Base-by-base conservation (phyloP, 495 filamentous ascomycete genomes). In the Lasiosphaeria ovina region DNA sequence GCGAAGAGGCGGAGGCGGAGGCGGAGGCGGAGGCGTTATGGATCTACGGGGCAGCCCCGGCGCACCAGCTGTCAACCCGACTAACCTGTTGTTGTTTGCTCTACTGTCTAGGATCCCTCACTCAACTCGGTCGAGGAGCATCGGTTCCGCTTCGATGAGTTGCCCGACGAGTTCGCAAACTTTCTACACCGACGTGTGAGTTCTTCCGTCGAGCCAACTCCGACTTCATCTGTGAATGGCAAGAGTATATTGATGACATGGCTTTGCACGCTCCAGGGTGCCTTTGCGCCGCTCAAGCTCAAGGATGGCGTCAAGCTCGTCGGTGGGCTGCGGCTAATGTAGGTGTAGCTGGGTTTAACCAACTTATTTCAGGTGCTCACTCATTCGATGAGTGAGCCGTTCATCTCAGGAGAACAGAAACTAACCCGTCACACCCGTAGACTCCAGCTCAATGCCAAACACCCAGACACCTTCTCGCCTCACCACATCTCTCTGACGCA, bases 111-210 rank as follows among this genome's bases (percentile, higher is more conserved):
- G 62, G 62, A 64, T 57, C 48, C 57, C 36, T 60, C 62, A 10
- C 70, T 69, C 61, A 79, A 83, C 63, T 71, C 67, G 0, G 58
- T 72, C 34, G 82, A 83, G 57, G 76, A 82, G 56, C 80, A 83
- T 67, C 60, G 66, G 32, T 71, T 72, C 40, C 51, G 70, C 10
- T 35, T 58, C 61, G 60, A 71, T 76, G 66, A 78, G 71, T 40
- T 68, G 57, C 35, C 66, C 3, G 78, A 81, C 70, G 81, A 84
- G 55, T 83, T 83, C 66, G 70, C 76, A 34, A 84, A 84, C 64
- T 84, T 79, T 54, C 65, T 83, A 3, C 69, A 76, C 38, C 78
- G 71, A 36, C 67, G 70, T 63, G 81, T 82, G 69, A 59, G 79
- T 68, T 14, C 24, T 34, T 31, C 31, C 34, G 38, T 24, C 24